phyloP scores from a whole-genome alignment of 1,284 basidiomycete species.

The Tausonia pullulans region DNA sequence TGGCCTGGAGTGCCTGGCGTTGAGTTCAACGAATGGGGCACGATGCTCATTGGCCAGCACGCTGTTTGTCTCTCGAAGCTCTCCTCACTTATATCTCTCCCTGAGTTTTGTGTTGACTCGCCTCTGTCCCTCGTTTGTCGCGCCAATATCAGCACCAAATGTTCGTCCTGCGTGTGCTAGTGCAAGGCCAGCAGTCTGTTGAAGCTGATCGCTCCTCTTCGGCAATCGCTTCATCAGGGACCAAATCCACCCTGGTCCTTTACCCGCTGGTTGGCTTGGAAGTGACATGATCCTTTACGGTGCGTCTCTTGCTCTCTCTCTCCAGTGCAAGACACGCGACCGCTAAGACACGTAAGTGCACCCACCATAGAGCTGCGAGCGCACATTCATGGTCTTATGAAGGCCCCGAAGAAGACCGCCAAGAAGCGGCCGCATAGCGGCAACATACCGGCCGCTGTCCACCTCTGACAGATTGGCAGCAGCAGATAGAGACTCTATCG shows the following conservation, averaged over 20 bases:
- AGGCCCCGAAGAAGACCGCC: no score
- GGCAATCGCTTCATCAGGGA: neutral
- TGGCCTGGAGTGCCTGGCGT: slow-evolving; percentile 1
- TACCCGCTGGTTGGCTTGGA: slow-evolving; percentile 14
- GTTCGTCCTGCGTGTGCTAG: neutral
- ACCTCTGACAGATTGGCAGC: no score
- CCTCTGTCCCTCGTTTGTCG: neutral
- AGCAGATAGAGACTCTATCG: no score
- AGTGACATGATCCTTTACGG: slow-evolving; percentile 15
- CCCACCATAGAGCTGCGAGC: no score
- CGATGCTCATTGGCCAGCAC: slow-evolving; percentile 14
- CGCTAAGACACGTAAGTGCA: no score
- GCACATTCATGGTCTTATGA: no score
- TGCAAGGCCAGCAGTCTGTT: neutral
- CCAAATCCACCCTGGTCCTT: slow-evolving; percentile 11
- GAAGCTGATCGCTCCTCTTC: neutral
- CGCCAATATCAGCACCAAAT: neutral
- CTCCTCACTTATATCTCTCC: neutral
- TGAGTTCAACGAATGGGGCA: slow-evolving; percentile 15
- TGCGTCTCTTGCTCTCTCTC: neutral
- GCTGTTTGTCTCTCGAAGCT: slow-evolving; percentile 3
- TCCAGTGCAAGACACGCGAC: neutral
- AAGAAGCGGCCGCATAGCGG: no score
- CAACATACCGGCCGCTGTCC: no score
- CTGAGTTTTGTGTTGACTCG: no score